A percentile compares a stretch with the other conserved stretches of the same genome.
Conservation (phyloP, 129 eudicot genomes). For the Lonicera japonica region DNA sequence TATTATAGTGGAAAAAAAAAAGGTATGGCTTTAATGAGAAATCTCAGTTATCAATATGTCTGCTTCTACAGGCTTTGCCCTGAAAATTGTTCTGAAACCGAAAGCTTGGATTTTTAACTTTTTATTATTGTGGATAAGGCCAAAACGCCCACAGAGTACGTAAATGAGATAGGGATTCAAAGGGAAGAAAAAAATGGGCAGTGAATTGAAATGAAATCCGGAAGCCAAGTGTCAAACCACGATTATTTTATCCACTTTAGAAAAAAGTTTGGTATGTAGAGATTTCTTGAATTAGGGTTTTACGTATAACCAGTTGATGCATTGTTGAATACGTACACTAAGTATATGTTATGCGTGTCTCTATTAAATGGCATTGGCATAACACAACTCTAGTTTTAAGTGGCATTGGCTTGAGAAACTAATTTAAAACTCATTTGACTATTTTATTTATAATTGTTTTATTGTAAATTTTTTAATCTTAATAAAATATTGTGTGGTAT, state of each 20-base stretch:
- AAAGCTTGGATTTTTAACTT: neutral
- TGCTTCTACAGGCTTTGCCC: neutral
- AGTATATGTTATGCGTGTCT: too few relatives aligned
- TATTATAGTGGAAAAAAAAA: neutral
- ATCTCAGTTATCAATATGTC: slow-evolving; percentile 10
- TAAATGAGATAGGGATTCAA: neutral
- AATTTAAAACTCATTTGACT: too few relatives aligned
- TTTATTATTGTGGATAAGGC: slow-evolving; percentile 3
- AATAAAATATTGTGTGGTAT: too few relatives aligned
- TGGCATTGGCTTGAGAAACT: too few relatives aligned
- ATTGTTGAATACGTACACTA: too few relatives aligned
- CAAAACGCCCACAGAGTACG: slow-evolving; percentile 20
- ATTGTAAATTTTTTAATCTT: too few relatives aligned
- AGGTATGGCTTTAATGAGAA: slow-evolving; percentile 4
- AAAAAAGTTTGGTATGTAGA: neutral
- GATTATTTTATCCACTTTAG: neutral
- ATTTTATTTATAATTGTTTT: too few relatives aligned
- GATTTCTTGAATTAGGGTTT: slow-evolving; percentile 1
- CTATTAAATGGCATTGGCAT: too few relatives aligned
- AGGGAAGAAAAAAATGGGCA: neutral
- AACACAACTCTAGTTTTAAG: too few relatives aligned
- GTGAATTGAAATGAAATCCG: neutral
- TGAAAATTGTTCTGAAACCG: slow-evolving; percentile 9
- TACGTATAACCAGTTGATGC: neutral
- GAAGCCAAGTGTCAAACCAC: slow-evolving; percentile 1